Base-by-base conservation (phyloP, 306 rosid species). In the Cucurbita argyrosperma region DNA sequence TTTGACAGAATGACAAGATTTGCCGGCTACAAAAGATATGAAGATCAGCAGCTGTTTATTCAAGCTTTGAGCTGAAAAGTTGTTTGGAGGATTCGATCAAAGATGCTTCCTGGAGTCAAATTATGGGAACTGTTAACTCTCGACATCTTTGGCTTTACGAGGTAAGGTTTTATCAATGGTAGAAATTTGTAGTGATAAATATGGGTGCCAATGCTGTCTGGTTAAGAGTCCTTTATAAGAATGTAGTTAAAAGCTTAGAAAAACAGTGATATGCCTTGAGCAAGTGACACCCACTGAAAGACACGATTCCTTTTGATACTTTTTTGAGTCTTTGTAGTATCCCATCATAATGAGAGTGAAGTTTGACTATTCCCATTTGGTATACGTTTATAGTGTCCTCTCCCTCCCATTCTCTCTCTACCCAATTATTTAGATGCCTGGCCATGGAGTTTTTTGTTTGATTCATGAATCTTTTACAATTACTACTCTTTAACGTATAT, bases 291-390 rank as follows among this genome's bases (percentile, higher is more conserved):
- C 59, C 56, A 69, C 74, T 69, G 59, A 15, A 26, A 49, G 74
- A 47, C 43, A 69, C 21, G 23, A 49, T 69, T 69, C 58, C 58
- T 74, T 45, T 79, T 42, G 56, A 75, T 75, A 56, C 80, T 61
- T 77, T 74, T 65, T 57, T 54, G 23, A 49, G 74, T 49, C 45
- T 69, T 49, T 49, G 74, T 45, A 66, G 54, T 50, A 69, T 10
- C 57, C 84, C 86, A 76, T 73, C 70, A 74, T 74, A 59, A 78
- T 83, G 45, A 69, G 74, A 83, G 78, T 74, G 49, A 76, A 74
- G 71, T 63, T 84, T 88, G 94, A 88, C 88, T 86, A 83, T 10
- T 56, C 3, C 90, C 89, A 88, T 82, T 62, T 72, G 56, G 12
- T 68, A 55, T 23, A 18, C 43, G 75, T 78, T 70, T 67, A 46